Percentiles rank a stretch among this genome's conserved stretches.
Conservation (phyloP, 305 asterid genomes). For the Fraxinus baroniana region DNA sequence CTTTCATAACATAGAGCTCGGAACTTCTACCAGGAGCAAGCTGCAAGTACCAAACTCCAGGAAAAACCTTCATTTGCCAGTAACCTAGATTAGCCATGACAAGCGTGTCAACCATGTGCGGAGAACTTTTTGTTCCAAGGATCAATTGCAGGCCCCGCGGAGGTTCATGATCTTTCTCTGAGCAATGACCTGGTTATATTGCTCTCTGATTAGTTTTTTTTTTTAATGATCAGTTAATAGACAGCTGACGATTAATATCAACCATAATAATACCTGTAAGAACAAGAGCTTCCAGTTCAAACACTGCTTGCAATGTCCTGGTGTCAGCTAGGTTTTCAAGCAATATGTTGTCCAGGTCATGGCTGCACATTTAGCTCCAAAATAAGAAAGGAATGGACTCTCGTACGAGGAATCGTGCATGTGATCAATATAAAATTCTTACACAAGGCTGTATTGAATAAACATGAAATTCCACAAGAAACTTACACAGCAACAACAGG, state of each 20-base stretch:
- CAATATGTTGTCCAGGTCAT: slow-evolving; percentile 93
- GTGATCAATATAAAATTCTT: background rate
- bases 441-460: background rate
- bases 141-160: slow-evolving; percentile 96
- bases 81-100: slow-evolving; percentile 99
- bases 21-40: slow-evolving; percentile 98
- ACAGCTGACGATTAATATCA: slow-evolving; percentile 11
- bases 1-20: slow-evolving; percentile 83
- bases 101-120: slow-evolving; percentile 97
- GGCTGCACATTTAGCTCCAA: slow-evolving; percentile 49
- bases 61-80: slow-evolving; percentile 98
- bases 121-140: slow-evolving; percentile 83
- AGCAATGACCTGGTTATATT: slow-evolving; percentile 77
- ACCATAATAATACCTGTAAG: slow-evolving; percentile 65
- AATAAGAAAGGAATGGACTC: slow-evolving; percentile 16
- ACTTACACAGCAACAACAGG: slow-evolving; percentile 93
- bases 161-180: slow-evolving; percentile 98
- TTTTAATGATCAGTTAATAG: slow-evolving; percentile 1
- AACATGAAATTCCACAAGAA: background rate
- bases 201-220: slow-evolving; percentile 28
- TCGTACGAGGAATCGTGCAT: background rate
- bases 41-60: slow-evolving; percentile 98
- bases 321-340: slow-evolving; percentile 93
- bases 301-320: slow-evolving; percentile 92
- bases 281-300: slow-evolving; percentile 94